Evolutionary conservation across 352 stramenopile species (phyloP).

Genomic region (Phytophthora multivora): DNA sequence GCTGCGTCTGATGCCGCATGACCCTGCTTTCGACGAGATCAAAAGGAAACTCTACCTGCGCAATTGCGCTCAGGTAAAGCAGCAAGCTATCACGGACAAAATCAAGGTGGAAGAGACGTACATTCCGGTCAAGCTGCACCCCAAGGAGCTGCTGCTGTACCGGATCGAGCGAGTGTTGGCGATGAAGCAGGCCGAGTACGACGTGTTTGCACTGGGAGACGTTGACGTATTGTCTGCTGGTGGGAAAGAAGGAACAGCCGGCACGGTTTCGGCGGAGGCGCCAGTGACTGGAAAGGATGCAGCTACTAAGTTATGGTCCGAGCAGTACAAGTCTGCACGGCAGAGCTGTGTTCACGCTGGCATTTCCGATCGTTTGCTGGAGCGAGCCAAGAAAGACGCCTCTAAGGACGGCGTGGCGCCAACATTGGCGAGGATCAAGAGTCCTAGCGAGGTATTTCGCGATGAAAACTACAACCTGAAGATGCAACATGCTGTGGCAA

Average conservation of each 20-base stretch:
- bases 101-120: slow-evolving; percentile 79
- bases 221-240: slow-evolving; percentile 39
- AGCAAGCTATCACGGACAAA: slow-evolving; percentile 81
- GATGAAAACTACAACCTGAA: slow-evolving; percentile 71
- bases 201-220: slow-evolving; percentile 51
- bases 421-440: slow-evolving; percentile 54
- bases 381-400: slow-evolving; percentile 34
- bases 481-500: slow-evolving; percentile 48
- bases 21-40: slow-evolving; percentile 87
- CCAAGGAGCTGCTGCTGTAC: slow-evolving; percentile 72
- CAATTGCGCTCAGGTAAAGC: slow-evolving; percentile 82
- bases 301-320: slow-evolving; percentile 36
- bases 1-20: slow-evolving; percentile 61
- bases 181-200: slow-evolving; percentile 31
- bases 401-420: slow-evolving; percentile 6
- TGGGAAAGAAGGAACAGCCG: slow-evolving; percentile 24
- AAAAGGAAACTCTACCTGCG: slow-evolving; percentile 89
- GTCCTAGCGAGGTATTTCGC: slow-evolving; percentile 56
- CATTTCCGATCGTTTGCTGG: slow-evolving; percentile 70
- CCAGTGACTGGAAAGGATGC: slow-evolving; percentile 7
- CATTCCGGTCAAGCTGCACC: slow-evolving; percentile 71
- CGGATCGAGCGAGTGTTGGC: slow-evolving; percentile 70
- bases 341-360: slow-evolving; percentile 74
- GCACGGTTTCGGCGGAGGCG: slow-evolving; percentile 8
- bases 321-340: slow-evolving; percentile 56